phyloP scores from a whole-genome alignment of 345 rosid genomes.

The Microthlaspi erraticum region DNA sequence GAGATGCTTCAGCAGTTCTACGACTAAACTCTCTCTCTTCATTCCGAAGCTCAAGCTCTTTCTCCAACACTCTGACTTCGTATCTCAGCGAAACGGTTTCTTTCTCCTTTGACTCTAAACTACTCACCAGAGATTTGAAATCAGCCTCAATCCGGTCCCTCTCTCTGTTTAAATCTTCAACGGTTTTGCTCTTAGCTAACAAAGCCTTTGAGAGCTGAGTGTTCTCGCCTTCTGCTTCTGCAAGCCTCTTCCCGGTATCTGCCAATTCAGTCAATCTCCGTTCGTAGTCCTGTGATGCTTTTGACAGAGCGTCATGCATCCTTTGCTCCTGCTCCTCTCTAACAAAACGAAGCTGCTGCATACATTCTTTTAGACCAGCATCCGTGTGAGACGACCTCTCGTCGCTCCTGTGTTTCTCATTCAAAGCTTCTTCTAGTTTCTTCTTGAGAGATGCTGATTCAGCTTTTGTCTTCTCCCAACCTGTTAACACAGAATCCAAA shows the following conservation, averaged over 20 bases:
- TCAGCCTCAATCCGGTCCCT: conserved; percentile 60
- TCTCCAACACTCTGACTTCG: conserved; percentile 80
- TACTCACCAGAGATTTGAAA: conserved; percentile 57
- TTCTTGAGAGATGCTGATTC: conserved; percentile 59
- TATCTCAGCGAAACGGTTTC: conserved; percentile 74
- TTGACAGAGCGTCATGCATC: conserved; percentile 78
- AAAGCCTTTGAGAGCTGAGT: conserved; percentile 63
- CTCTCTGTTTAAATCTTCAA: conserved; percentile 68
- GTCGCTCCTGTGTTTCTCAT: conserved; percentile 55
- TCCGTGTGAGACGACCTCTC: conserved; percentile 64
- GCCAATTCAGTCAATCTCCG: conserved; percentile 51
- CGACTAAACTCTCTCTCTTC: conserved; percentile 90
- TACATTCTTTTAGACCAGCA: conserved; percentile 79
- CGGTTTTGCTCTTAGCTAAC: conserved; percentile 56
- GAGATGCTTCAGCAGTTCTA: conserved; percentile 71
- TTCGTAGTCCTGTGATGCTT: conserved; percentile 67
- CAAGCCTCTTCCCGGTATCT: conserved; percentile 58
- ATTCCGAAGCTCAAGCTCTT: conserved; percentile 90
- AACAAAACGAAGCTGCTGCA: conserved; percentile 79
- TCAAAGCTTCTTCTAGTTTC: conserved; percentile 64
- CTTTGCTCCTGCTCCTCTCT: conserved; percentile 80
- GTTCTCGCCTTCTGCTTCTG: conserved; percentile 62
- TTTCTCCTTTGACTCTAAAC: conserved; percentile 73
- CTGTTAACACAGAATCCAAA: conserved; percentile 44
- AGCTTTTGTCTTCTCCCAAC: conserved; percentile 68